Percentiles rank a stretch among this genome's conserved stretches.
These are phyloP conservation scores for Candida saitoana DNA, from an alignment of 805 yeast species.

Conservation along the genomic window DNA sequence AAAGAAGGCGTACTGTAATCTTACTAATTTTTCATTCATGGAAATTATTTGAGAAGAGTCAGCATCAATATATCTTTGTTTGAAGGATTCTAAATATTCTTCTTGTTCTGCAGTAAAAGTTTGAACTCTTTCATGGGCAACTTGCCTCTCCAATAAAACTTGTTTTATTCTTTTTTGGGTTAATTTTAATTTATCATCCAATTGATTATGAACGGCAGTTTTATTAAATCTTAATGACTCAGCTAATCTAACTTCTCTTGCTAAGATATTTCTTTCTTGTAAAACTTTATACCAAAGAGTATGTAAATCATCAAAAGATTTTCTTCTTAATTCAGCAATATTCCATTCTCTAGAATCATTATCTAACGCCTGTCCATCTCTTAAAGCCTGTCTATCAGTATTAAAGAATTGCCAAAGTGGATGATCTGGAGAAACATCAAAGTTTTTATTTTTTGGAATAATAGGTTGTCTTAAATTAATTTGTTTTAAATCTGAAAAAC, in stretches of 20 bases:
- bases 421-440: slow-evolving; percentile 75
- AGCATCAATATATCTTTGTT: slow-evolving; percentile 49
- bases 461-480: slow-evolving; percentile 74
- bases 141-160: slow-evolving; percentile 81
- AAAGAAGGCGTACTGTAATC: slow-evolving; percentile 77
- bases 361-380: slow-evolving; percentile 53
- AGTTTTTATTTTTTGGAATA: slow-evolving; percentile 72
- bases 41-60: slow-evolving; percentile 52
- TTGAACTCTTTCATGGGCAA: slow-evolving; percentile 59
- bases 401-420: slow-evolving; percentile 93
- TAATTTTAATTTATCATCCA: slow-evolving; percentile 34
- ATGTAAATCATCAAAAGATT: slow-evolving; percentile 89
- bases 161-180: slow-evolving; percentile 63
- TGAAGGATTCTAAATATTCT: slow-evolving; percentile 54
- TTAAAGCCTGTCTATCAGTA: slow-evolving; percentile 52
- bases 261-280: slow-evolving; percentile 75
- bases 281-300: slow-evolving; percentile 84
- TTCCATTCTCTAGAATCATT: slow-evolving; percentile 75
- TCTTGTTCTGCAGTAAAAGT: slow-evolving; percentile 41
- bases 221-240: slow-evolving; percentile 21
- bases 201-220: slow-evolving; percentile 37
- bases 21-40: slow-evolving; percentile 63
- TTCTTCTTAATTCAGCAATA: slow-evolving; percentile 82
- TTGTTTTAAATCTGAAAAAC: slow-evolving; percentile 23
- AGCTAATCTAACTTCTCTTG: slow-evolving; percentile 67